Evolutionary conservation across 768 basidiomycete species (phyloP).

Genomic region (Thelephora ganbajun): DNA sequence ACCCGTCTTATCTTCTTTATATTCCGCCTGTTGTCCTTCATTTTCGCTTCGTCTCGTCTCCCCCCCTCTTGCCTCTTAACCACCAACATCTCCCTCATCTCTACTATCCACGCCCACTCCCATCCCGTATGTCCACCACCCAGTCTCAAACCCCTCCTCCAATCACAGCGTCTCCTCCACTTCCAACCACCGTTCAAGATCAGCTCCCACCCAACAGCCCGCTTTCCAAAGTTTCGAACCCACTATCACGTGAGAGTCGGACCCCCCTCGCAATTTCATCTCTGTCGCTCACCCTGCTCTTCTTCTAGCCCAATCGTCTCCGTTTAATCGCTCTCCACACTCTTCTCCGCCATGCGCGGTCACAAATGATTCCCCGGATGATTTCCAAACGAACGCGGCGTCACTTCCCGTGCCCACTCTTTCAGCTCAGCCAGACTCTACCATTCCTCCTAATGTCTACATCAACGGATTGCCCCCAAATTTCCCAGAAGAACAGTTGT

Average conservation of each 20-base stretch:
- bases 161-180: background rate
- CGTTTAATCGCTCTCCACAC: background rate
- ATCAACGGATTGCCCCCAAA: slow-evolving; percentile 81
- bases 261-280: background rate
- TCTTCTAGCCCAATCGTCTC: background rate
- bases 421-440: background rate
- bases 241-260: background rate
- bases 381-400: too few species aligned
- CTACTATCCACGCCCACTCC: background rate
- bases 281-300: background rate
- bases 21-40: background rate
- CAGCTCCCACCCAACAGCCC: background rate
- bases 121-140: background rate
- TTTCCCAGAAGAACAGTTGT: slow-evolving; percentile 69
- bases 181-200: background rate
- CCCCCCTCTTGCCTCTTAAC: background rate
- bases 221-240: background rate
- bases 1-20: background rate
- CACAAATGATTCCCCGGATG: too few species aligned
- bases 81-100: background rate
- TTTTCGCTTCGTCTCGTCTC: background rate
- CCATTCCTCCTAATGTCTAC: slow-evolving; percentile 58
- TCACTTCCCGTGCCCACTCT: background rate
- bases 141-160: background rate
- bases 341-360: too few species aligned